Conservation (phyloP, 75 land plant genomes). For the Pinus tabuliformis region DNA sequence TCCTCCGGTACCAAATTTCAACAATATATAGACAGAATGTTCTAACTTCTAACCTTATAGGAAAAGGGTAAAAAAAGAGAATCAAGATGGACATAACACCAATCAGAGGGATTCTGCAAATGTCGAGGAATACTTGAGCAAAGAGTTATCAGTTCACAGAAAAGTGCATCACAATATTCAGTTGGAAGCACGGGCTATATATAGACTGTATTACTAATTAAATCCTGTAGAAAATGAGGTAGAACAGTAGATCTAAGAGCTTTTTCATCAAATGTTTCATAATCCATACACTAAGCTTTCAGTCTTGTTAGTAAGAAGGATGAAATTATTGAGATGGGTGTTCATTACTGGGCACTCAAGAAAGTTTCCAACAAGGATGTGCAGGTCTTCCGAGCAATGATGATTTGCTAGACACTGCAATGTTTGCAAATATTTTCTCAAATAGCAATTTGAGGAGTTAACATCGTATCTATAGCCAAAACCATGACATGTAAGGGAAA, state of each 20-base stretch:
- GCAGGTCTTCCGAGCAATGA: not conserved
- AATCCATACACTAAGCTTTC: not conserved
- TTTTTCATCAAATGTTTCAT: not conserved
- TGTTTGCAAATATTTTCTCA: not conserved
- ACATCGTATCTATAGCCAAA: not conserved
- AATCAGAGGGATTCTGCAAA: too few relatives aligned
- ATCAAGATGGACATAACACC: too few relatives aligned
- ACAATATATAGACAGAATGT: too few relatives aligned
- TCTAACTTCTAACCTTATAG: too few relatives aligned
- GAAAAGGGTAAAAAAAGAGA: too few relatives aligned
- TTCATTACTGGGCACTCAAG: not conserved
- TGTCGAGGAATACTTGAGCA: too few relatives aligned
- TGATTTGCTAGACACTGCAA: not conserved
- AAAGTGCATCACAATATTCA: too few relatives aligned
- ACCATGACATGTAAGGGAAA: not conserved
- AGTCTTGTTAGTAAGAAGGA: not conserved
- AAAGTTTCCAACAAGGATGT: not conserved
- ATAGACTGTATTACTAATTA: not conserved
- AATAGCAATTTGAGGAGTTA: not conserved
- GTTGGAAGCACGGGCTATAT: not conserved
- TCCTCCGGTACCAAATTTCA: too few relatives aligned
- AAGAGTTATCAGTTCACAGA: too few relatives aligned
- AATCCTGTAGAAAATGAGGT: not conserved
- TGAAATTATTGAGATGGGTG: too few relatives aligned
- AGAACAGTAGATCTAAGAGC: not conserved